Percentiles rank a stretch among this genome's conserved stretches.
These are phyloP conservation scores for Sporothrix pseudoabietina DNA, from an alignment of 2,329 filamentous ascomycete genomes.

Conservation along the genomic window DNA sequence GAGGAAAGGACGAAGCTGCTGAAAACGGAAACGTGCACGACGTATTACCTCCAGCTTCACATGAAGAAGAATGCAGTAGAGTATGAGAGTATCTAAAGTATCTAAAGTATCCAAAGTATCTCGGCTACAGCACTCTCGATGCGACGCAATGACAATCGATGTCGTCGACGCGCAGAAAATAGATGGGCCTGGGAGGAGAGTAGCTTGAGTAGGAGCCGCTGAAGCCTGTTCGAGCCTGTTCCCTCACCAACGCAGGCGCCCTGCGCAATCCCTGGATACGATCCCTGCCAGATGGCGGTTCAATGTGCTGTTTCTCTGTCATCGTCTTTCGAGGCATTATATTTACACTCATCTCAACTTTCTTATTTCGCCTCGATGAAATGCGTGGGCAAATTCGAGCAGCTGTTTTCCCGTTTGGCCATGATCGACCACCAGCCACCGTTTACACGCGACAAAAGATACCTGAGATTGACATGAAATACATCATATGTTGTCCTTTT, in stretches of 20 bases:
- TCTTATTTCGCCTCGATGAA: slow-evolving; percentile 1
- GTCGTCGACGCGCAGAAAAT: slow-evolving; percentile 18
- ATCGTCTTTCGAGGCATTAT: not conserved
- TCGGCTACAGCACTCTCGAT: not conserved
- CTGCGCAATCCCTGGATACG: not conserved
- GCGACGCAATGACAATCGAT: slow-evolving; percentile 10
- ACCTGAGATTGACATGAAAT: not conserved
- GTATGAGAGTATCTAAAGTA: too few species aligned
- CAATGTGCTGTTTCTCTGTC: not conserved
- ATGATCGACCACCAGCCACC: not conserved
- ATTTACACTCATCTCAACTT: not conserved
- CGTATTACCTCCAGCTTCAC: not conserved
- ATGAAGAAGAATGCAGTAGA: not conserved
- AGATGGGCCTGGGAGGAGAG: not conserved
- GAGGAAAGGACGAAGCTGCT: not conserved
- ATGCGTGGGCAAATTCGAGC: not conserved
- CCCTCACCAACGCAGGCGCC: slow-evolving; percentile 7
- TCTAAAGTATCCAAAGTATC: not conserved
- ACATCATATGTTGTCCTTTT: not conserved
- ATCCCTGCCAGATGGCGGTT: not conserved
- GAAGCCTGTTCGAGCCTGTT: not conserved
- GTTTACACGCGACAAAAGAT: not conserved
- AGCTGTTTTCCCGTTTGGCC: not conserved
- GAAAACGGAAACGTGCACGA: not conserved
- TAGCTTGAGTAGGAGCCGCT: not conserved